phyloP scores from a whole-genome alignment of 2,329 filamentous ascomycete species.

The Ceratocystis albifundus region DNA sequence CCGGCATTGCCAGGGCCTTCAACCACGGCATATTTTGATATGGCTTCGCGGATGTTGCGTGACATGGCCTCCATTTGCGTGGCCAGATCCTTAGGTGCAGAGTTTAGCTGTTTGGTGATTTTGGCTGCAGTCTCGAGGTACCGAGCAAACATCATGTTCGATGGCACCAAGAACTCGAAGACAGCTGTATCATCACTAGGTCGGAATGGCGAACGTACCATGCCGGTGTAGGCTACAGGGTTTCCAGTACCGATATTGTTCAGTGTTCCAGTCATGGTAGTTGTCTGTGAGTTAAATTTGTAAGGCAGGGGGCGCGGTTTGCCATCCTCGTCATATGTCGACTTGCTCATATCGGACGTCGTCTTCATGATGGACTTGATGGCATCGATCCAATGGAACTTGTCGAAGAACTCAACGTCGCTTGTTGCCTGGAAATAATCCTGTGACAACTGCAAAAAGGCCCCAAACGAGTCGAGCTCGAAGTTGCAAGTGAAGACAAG shows the following conservation, averaged over 20 bases:
- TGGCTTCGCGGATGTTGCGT: constrained; percentile 51
- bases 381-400: constrained; percentile 58
- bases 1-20: constrained; percentile 33
- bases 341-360: constrained; percentile 56
- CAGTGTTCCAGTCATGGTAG: constrained; percentile 36
- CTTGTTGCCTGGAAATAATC: constrained; percentile 63
- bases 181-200: constrained; percentile 82
- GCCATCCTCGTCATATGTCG: constrained; percentile 58
- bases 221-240: constrained; percentile 63
- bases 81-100: constrained; percentile 40
- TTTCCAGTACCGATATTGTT: constrained; percentile 54
- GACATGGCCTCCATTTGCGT: constrained; percentile 47
- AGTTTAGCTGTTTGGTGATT: constrained; percentile 44
- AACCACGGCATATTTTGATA: constrained; percentile 61
- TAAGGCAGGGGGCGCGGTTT: constrained; percentile 51
- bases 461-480: constrained; percentile 77
- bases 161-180: constrained; percentile 76
- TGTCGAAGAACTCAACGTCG: constrained; percentile 58
- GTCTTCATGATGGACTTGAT: constrained; percentile 58
- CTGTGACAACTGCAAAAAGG: constrained; percentile 69
- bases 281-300: constrained; percentile 57
- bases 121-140: constrained; percentile 43
- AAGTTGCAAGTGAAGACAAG: constrained; percentile 80
- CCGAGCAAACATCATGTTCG: constrained; percentile 71
- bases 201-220: constrained; percentile 78